Evolutionary conservation across 139 green algal genomes (phyloP).

Genomic region (Chlorella sp.): DNA sequence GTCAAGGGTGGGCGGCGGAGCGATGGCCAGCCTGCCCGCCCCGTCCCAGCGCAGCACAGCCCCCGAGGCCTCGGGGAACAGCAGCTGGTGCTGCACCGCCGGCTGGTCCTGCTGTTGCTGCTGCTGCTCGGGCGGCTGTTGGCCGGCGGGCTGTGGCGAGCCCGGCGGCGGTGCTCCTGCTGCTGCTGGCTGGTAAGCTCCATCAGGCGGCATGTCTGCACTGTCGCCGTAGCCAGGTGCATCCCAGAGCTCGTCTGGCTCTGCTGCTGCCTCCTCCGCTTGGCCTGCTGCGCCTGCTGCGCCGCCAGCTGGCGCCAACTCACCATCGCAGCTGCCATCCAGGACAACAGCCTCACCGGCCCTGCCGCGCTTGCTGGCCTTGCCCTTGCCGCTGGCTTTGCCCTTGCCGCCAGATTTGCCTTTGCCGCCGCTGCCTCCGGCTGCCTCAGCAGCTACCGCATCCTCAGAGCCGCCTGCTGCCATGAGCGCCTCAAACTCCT

Average conservation of each 20-base stretch:
- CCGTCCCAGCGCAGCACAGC: neutral
- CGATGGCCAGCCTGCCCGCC: slow-evolving; percentile 12
- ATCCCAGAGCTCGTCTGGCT: neutral
- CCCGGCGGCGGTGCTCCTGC: neutral
- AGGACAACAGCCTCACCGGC: neutral
- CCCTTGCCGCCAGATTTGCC: too few species aligned
- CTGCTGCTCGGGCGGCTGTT: slow-evolving; percentile 2
- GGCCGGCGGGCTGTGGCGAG: neutral
- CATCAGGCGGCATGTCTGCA: too few species aligned
- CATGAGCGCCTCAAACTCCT: slow-evolving; percentile 14
- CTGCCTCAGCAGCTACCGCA: neutral
- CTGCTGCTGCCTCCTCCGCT: neutral
- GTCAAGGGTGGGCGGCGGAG: slow-evolving; percentile 28
- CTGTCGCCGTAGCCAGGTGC: too few species aligned
- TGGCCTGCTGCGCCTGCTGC: neutral
- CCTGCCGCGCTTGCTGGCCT: slow-evolving; percentile 14
- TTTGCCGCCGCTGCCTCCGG: neutral
- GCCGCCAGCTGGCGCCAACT: neutral
- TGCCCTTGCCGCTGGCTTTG: neutral
- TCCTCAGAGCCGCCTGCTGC: neutral
- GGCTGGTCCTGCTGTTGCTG: neutral
- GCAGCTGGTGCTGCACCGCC: slow-evolving; percentile 10
- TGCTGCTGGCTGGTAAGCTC: neutral
- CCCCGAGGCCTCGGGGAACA: slow-evolving; percentile 18
- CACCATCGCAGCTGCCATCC: neutral